Conservation (phyloP, 2,329 filamentous ascomycete genomes). For the Cadophora malorum region DNA sequence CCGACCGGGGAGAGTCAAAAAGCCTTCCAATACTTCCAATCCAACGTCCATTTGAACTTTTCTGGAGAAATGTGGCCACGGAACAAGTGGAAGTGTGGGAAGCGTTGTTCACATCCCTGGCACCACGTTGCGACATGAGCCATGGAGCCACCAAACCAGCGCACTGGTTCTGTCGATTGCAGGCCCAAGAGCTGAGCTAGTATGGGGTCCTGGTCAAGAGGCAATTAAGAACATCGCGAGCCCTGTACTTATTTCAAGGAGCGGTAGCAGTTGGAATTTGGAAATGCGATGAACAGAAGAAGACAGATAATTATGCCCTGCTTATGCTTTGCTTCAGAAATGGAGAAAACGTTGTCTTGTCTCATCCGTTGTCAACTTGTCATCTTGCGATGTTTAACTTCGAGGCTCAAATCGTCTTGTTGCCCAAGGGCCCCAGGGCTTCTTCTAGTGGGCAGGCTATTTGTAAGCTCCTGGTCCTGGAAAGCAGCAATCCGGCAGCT, state of each 20-base stretch:
- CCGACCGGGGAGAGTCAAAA: background rate
- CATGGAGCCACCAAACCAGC: conserved; percentile 12
- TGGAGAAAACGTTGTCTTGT: background rate
- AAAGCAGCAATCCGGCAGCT: background rate
- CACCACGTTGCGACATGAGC: conserved; percentile 1
- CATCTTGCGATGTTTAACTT: background rate
- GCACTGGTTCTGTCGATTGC: conserved; percentile 13
- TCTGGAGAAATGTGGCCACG: conserved; percentile 1
- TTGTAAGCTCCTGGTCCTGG: background rate
- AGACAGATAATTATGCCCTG: background rate
- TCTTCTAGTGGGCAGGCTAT: background rate
- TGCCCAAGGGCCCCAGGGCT: background rate
- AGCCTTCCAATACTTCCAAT: conserved; percentile 7
- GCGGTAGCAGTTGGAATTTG: background rate
- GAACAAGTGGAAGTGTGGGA: background rate
- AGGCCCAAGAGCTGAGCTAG: background rate
- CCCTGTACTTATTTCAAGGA: background rate
- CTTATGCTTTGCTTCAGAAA: background rate
- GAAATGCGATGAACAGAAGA: background rate
- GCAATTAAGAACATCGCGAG: background rate
- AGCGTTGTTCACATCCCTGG: conserved; percentile 7
- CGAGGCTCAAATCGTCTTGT: too few relatives aligned
- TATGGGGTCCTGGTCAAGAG: background rate
- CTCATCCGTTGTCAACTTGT: background rate
- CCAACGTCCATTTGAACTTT: background rate